A percentile compares a stretch with the other conserved stretches of the same genome.
These are phyloP conservation scores for Lophium mytilinum DNA, from an alignment of 495 filamentous ascomycete genomes.

Conservation along the genomic window DNA sequence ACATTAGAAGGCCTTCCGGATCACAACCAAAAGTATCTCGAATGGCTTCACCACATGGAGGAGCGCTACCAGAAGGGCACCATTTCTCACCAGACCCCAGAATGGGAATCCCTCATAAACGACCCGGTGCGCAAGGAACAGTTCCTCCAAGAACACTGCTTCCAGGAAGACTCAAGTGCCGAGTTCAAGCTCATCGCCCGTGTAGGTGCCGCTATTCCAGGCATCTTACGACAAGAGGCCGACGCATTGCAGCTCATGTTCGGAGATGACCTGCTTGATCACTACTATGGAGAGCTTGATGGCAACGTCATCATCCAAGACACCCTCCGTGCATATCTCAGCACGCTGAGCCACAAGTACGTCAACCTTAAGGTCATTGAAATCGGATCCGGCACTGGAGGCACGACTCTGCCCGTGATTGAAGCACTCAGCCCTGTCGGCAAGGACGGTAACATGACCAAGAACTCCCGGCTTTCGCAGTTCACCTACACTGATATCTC, in stretches of 20 bases:
- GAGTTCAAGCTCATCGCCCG: neutral
- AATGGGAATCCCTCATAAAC: neutral
- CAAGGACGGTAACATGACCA: neutral
- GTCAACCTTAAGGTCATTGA: neutral
- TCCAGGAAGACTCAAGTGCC: neutral
- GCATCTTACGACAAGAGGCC: neutral
- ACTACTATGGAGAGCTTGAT: neutral
- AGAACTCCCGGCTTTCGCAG: neutral
- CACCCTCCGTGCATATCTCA: neutral
- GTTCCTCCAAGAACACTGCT: neutral
- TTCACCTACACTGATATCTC: conserved; percentile 25
- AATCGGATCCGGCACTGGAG: neutral
- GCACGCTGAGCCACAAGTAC: conserved; percentile 8
- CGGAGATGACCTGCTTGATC: neutral
- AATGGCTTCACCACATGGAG: neutral
- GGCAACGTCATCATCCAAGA: neutral
- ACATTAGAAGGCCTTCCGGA: neutral
- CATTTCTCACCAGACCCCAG: neutral
- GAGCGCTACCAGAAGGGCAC: neutral
- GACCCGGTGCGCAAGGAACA: neutral
- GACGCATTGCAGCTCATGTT: neutral
- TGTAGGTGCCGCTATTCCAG: neutral
- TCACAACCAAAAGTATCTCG: neutral
- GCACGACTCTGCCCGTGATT: neutral
- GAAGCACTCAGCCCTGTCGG: neutral